Percentiles rank a stretch among this genome's conserved stretches.
Conservation (phyloP, 176 grass and related monocot species). For the Typha latifolia region DNA sequence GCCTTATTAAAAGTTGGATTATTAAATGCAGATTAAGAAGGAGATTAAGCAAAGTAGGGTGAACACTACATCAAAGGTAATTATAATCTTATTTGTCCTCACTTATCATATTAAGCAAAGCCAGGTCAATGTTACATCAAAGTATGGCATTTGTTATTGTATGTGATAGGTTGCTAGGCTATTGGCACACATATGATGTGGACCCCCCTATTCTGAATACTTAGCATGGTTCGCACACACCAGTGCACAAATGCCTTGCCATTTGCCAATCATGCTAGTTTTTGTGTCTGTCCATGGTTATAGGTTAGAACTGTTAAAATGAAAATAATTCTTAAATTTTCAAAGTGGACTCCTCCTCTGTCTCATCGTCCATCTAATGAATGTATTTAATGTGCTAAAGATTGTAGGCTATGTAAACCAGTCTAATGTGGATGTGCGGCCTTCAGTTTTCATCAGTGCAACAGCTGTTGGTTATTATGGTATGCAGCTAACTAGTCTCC, state of each 20-base stretch:
- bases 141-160: too few species aligned
- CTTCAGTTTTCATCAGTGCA: conserved; percentile 84
- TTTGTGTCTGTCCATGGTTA: not conserved
- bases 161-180: too few species aligned
- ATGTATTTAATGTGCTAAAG: conserved; percentile 33
- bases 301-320: not conserved
- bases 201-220: not conserved
- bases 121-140: too few species aligned
- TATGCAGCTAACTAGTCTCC: conserved; percentile 16
- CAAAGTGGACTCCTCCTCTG: not conserved
- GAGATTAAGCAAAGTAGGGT: conserved; percentile 81
- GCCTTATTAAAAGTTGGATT: not conserved
- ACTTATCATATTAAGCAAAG: not conserved
- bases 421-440: conserved; percentile 19
- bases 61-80: conserved; percentile 73
- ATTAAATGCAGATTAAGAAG: conserved; percentile 50
- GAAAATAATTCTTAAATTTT: not conserved
- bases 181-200: not conserved
- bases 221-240: not conserved
- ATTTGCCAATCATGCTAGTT: not conserved
- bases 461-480: conserved; percentile 97
- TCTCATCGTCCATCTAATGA: conserved; percentile 3
- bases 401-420: conserved; percentile 70
- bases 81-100: not conserved
- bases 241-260: not conserved